Base-by-base conservation (phyloP, 108 stramenopile genomes). In the Asterionellopsis glacialis region DNA sequence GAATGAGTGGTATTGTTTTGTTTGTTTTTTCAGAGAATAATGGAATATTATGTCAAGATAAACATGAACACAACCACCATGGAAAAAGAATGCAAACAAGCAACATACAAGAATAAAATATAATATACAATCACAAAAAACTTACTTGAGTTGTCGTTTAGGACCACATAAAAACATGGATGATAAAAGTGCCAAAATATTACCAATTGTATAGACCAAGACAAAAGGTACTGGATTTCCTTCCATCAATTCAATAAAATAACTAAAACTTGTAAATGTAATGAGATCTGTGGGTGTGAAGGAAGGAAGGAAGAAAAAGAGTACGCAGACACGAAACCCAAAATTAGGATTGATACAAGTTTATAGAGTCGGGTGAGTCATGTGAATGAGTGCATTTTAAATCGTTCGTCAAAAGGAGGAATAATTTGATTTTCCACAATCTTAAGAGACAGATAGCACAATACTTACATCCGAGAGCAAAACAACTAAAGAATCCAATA, bases 161-260 rank as follows among this genome's bases (percentile, higher is more conserved):
- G 83, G 83, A 24, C 83, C 83, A 57, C 83, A 85, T 4, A 85
- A 52, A 68, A 85, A 85, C 41, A 56, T 41, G 11, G 66, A 67
- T 10, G 75, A 62, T 1, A 76, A 41, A 55, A 77, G 55, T n/a
- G 72, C 58, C 12, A 79, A 41, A 25, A 76, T 54, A 51, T 79
- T 74, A 25, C 78, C 78, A 52, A 76, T 47, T n/a, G 79, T 72
- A 60, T 94, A 94, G 44, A 88, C 65, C 42, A 88, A 59, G 22
- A 87, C 88, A 61, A 94, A 94, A 1, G 92, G 92, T 5, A 90
- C 74, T 5, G 92, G 87, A 59, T 85, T 75, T 24, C 88, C 92
- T 54, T 77, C 83, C 10, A 88, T 71, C 18, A 94, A 59, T 64
- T 85, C 65, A 55, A 90, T 71, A 59, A 94, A 87, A 57, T 83